A percentile compares a stretch with the other conserved stretches of the same genome.
Evolutionary conservation across 2,329 filamentous ascomycete species (phyloP).

Genomic region (Talaromyces sp.): DNA sequence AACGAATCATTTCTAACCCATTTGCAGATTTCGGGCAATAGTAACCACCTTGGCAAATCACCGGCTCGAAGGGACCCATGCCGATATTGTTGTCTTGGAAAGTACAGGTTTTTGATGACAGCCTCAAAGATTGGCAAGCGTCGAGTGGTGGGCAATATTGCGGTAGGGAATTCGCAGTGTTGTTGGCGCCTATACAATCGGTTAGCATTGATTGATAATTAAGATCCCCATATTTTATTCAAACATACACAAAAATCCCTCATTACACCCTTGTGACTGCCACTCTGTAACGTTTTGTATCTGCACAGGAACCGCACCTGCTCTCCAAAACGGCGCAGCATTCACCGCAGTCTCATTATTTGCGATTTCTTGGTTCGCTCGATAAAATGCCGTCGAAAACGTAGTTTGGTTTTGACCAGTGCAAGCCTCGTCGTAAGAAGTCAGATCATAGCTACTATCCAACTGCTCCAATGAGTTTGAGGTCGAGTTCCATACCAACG

Average conservation of each 20-base stretch:
- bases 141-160: slow-evolving; percentile 17
- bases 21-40: slow-evolving; percentile 6
- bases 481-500: slow-evolving; percentile 1
- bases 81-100: slow-evolving; percentile 11
- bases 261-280: slow-evolving; percentile 10
- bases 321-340: slow-evolving; percentile 14
- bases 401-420: slow-evolving; percentile 13
- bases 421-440: slow-evolving; percentile 9
- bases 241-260: slow-evolving; percentile 5
- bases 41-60: slow-evolving; percentile 15
- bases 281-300: slow-evolving; percentile 16
- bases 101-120: slow-evolving; percentile 11
- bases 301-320: not conserved
- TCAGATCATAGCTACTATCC: not conserved
- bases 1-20: not conserved
- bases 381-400: slow-evolving; percentile 13
- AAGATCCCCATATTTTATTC: not conserved
- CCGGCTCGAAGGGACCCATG: slow-evolving; percentile 15
- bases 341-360: slow-evolving; percentile 1
- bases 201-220: not conserved
- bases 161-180: slow-evolving; percentile 15
- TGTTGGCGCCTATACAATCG: slow-evolving; percentile 5
- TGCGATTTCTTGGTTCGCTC: slow-evolving; percentile 7
- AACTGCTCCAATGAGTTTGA: not conserved
- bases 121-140: slow-evolving; percentile 5